Evolutionary conservation across 768 basidiomycete species (phyloP).

Genomic region (Mycena vulgaris): DNA sequence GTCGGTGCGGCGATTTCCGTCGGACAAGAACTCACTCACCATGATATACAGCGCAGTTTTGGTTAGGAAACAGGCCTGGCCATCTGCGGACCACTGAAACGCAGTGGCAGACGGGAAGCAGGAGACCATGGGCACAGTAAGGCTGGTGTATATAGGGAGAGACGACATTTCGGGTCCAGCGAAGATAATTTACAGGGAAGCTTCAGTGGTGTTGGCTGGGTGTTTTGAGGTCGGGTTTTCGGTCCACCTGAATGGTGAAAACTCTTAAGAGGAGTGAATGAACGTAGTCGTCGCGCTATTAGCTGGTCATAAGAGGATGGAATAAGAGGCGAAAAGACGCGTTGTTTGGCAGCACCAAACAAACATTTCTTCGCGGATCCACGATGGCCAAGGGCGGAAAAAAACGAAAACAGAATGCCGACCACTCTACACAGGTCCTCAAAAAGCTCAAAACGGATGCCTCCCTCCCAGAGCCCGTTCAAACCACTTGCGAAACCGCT

Average conservation of each 20-base stretch:
- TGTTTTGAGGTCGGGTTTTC: neutral
- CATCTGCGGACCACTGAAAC: slow-evolving; percentile 84
- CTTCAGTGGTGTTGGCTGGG: neutral
- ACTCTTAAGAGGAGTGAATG: slow-evolving; percentile 7
- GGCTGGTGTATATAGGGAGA: slow-evolving; percentile 61
- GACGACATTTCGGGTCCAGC: neutral
- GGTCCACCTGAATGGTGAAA: neutral
- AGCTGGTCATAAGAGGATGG: neutral
- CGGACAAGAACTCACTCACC: slow-evolving; percentile 56
- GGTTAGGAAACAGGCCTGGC: slow-evolving; percentile 78
- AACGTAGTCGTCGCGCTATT: slow-evolving; percentile 23
- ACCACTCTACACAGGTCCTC: slow-evolving; percentile 9
- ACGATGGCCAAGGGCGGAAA: slow-evolving; percentile 46
- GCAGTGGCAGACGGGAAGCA: slow-evolving; percentile 70
- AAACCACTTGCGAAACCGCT: slow-evolving; percentile 11
- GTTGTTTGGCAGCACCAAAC: slow-evolving; percentile 12
- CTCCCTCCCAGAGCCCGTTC: neutral
- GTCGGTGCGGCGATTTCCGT: neutral
- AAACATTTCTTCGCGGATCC: neutral
- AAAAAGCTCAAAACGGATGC: slow-evolving; percentile 39
- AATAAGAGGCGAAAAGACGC: slow-evolving; percentile 19
- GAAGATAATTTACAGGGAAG: slow-evolving; percentile 10
- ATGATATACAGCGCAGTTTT: slow-evolving; percentile 79
- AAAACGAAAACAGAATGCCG: slow-evolving; percentile 42
- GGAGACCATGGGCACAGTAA: slow-evolving; percentile 73